Evolutionary conservation across 208 protist genomes (phyloP).

Genomic region (Crithidia mellificae): DNA sequence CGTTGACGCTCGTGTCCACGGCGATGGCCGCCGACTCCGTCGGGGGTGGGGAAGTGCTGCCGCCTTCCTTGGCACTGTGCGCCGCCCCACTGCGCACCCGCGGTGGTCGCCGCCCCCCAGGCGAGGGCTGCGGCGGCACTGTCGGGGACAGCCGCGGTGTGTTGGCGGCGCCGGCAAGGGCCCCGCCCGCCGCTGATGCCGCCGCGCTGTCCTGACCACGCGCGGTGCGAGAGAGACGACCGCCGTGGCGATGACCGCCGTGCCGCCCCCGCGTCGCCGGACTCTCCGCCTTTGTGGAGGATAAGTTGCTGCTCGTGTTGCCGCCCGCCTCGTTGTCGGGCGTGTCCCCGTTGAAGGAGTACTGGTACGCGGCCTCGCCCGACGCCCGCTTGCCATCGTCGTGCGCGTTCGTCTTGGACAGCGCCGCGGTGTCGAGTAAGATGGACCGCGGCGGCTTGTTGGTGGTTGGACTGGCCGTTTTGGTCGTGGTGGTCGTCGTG

Average conservation of each 20-base stretch:
- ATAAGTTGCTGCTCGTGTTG: slow-evolving; percentile 36
- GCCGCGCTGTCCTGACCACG: not conserved
- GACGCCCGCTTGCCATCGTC: slow-evolving; percentile 2
- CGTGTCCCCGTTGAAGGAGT: slow-evolving; percentile 14
- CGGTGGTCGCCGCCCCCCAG: not conserved
- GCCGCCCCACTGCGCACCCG: not conserved
- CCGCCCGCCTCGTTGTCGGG: slow-evolving; percentile 24
- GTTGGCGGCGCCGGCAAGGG: not conserved
- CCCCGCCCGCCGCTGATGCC: not conserved
- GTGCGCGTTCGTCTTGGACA: slow-evolving; percentile 6
- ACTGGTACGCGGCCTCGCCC: slow-evolving; percentile 9
- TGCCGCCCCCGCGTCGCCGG: not conserved
- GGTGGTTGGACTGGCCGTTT: not conserved
- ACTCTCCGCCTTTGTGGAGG: slow-evolving; percentile 27
- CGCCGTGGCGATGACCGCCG: not conserved
- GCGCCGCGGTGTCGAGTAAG: slow-evolving; percentile 26
- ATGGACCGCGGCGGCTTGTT: slow-evolving; percentile 27
- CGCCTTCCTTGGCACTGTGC: not conserved
- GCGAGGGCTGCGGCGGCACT: slow-evolving; percentile 16
- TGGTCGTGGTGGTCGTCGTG: no score
- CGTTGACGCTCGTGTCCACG: slow-evolving; percentile 9
- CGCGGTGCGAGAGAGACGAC: not conserved
- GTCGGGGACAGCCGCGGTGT: slow-evolving; percentile 4
- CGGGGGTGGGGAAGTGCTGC: not conserved
- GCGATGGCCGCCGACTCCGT: slow-evolving; percentile 8